Conservation (phyloP, 2,329 filamentous ascomycete species). For the Hyphodiscus sp. region DNA sequence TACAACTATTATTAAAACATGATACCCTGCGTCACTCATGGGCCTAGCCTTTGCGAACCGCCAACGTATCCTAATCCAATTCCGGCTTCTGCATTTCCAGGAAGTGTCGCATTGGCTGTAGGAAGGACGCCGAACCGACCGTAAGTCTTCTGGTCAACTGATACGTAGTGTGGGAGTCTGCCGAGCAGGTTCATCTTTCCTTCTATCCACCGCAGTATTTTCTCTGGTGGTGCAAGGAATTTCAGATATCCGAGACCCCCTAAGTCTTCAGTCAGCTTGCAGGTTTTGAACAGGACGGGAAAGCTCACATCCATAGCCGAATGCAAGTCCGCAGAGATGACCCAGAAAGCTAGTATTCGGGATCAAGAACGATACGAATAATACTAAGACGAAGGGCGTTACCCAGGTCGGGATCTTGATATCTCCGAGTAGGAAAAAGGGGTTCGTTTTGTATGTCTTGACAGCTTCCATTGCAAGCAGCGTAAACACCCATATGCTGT, state of each 20-base stretch:
- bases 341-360: conserved; percentile 80
- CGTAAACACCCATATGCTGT: conserved; percentile 86
- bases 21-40: conserved; percentile 38
- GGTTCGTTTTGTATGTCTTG: conserved; percentile 76
- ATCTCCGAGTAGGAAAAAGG: conserved; percentile 59
- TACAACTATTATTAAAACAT: conserved; percentile 15
- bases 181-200: conserved; percentile 78
- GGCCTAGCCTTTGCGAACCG: conserved; percentile 61
- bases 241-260: conserved; percentile 84
- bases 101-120: conserved; percentile 37
- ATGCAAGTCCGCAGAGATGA: conserved; percentile 73
- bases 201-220: conserved; percentile 81
- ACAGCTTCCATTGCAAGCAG: conserved; percentile 80
- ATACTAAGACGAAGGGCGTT: conserved; percentile 69
- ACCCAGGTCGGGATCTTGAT: conserved; percentile 85
- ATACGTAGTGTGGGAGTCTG: conserved; percentile 84
- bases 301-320: conserved; percentile 78
- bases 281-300: background rate
- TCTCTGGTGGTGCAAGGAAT: conserved; percentile 83
- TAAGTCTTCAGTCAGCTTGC: conserved; percentile 32
- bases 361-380: conserved; percentile 70
- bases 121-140: conserved; percentile 87
- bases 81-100: conserved; percentile 31
- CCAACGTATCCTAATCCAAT: conserved; percentile 56
- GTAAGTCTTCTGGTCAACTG: conserved; percentile 92